Conservation (phyloP, 2,329 filamentous ascomycete genomes). For the Ascochyta viciae-villosae region DNA sequence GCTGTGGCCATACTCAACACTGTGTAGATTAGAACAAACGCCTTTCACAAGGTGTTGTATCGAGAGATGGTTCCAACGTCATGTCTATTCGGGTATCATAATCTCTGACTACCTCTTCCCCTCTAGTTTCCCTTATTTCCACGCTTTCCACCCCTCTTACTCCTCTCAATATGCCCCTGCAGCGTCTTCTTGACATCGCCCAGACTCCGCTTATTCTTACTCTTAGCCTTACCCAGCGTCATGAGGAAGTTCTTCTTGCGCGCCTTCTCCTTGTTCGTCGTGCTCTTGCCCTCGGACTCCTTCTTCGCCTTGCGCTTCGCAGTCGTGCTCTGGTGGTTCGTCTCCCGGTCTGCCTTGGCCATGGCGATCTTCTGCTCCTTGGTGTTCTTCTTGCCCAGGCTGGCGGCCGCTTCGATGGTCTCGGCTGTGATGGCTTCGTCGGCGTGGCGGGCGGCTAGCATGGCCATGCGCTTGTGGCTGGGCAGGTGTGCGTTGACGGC, state of each 20-base stretch:
- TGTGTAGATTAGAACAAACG: no score
- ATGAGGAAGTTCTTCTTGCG: conserved; percentile 99
- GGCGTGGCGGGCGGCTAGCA: conserved; percentile 65
- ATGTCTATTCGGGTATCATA: conserved; percentile 16
- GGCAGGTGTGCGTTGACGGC: conserved; percentile 70
- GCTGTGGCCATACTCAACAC: no score
- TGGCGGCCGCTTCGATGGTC: conserved; percentile 87
- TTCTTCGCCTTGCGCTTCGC: conserved; percentile 88
- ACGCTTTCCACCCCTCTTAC: conserved; percentile 82
- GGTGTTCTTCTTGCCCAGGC: conserved; percentile 78
- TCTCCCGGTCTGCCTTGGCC: conserved; percentile 81
- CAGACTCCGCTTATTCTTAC: conserved; percentile 93
- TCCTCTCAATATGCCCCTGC: conserved; percentile 80
- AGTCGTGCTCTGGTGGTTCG: conserved; percentile 84
- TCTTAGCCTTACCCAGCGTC: conserved; percentile 95
- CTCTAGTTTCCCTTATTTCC: conserved; percentile 63
- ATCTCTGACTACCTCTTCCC: background rate
- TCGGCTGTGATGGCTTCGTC: conserved; percentile 91
- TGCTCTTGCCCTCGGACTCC: conserved; percentile 88
- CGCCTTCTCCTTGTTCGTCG: conserved; percentile 96
- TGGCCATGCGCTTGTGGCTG: conserved; percentile 49
- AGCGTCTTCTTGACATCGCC: conserved; percentile 83
- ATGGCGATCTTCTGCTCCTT: conserved; percentile 88
- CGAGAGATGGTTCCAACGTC: background rate
- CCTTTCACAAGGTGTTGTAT: no score